phyloP scores from a whole-genome alignment of 2,329 filamentous ascomycete genomes.

The Fusarium nodosum region DNA sequence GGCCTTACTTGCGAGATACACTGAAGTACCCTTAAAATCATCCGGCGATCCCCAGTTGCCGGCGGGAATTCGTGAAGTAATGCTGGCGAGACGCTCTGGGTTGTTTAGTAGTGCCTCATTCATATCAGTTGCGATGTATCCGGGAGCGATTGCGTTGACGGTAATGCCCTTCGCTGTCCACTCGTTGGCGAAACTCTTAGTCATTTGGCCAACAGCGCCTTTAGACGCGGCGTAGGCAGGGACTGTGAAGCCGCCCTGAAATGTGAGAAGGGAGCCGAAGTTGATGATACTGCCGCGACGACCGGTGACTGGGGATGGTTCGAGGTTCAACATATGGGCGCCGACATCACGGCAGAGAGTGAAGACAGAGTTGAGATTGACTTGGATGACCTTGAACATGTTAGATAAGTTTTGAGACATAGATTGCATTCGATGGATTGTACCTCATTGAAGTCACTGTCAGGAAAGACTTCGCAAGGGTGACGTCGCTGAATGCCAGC shows the following conservation, averaged over 20 bases:
- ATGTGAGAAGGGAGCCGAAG: conserved; percentile 82
- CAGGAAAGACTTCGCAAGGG: conserved; percentile 80
- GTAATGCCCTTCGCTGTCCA: conserved; percentile 84
- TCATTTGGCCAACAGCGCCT: conserved; percentile 86
- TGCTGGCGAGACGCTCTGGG: conserved; percentile 76
- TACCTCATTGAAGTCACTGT: conserved; percentile 80
- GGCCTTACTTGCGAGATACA: conserved; percentile 82
- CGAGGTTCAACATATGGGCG: conserved; percentile 78
- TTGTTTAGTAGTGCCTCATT: conserved; percentile 85
- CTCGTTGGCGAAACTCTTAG: conserved; percentile 87
- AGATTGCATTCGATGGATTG: background rate
- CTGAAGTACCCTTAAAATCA: conserved; percentile 86
- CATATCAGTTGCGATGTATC: conserved; percentile 96
- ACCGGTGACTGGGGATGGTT: conserved; percentile 61
- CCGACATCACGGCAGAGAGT: conserved; percentile 82
- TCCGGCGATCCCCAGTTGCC: conserved; percentile 86
- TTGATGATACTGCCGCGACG: conserved; percentile 84
- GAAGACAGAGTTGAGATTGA: conserved; percentile 88
- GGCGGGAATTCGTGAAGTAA: conserved; percentile 84
- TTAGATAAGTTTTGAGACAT: conserved; percentile 3
- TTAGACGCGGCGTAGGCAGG: conserved; percentile 90
- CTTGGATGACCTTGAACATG: conserved; percentile 75
- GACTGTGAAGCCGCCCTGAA: conserved; percentile 90
- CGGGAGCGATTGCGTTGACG: conserved; percentile 90
- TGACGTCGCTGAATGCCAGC: conserved; percentile 88